A percentile compares a stretch with the other conserved stretches of the same genome.
phyloP scores from a whole-genome alignment of 805 yeast genomes.

The Candida stauntonica region DNA sequence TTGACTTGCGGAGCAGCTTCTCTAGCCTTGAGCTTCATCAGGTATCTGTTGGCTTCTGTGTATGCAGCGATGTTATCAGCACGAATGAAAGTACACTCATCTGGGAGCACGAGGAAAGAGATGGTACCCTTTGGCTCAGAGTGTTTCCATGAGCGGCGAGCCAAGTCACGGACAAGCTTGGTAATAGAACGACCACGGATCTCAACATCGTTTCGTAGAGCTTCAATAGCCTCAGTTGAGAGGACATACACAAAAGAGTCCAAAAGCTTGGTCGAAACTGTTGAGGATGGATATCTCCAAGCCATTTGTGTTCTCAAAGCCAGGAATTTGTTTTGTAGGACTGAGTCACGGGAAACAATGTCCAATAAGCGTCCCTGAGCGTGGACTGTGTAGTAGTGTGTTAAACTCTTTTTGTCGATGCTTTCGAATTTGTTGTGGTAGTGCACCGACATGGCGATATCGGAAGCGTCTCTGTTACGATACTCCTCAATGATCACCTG shows the following conservation, averaged over 20 bases:
- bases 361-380: slow-evolving; percentile 63
- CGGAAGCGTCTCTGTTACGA: slow-evolving; percentile 62
- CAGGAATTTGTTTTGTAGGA: slow-evolving; percentile 66
- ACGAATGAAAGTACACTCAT: slow-evolving; percentile 66
- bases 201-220: slow-evolving; percentile 38
- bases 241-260: slow-evolving; percentile 72
- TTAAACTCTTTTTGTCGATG: slow-evolving; percentile 72
- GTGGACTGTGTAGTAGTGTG: slow-evolving; percentile 64
- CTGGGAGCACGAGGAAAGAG: slow-evolving; percentile 67
- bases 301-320: slow-evolving; percentile 80
- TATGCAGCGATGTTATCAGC: slow-evolving; percentile 75
- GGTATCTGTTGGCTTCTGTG: slow-evolving; percentile 83
- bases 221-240: slow-evolving; percentile 45
- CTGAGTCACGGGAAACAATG: slow-evolving; percentile 61
- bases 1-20: slow-evolving; percentile 21
- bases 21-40: slow-evolving; percentile 62
- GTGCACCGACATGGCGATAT: slow-evolving; percentile 71
- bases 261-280: slow-evolving; percentile 70
- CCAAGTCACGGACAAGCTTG: slow-evolving; percentile 78
- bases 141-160: slow-evolving; percentile 91
- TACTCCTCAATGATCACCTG: slow-evolving; percentile 81
- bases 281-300: slow-evolving; percentile 81
- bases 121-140: slow-evolving; percentile 52
- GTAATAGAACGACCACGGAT: slow-evolving; percentile 42
- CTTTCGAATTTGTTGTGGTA: slow-evolving; percentile 72